These are phyloP conservation scores for Chrysoporthe cubensis DNA, from an alignment of 2,329 filamentous ascomycete species.

Conservation along the genomic window DNA sequence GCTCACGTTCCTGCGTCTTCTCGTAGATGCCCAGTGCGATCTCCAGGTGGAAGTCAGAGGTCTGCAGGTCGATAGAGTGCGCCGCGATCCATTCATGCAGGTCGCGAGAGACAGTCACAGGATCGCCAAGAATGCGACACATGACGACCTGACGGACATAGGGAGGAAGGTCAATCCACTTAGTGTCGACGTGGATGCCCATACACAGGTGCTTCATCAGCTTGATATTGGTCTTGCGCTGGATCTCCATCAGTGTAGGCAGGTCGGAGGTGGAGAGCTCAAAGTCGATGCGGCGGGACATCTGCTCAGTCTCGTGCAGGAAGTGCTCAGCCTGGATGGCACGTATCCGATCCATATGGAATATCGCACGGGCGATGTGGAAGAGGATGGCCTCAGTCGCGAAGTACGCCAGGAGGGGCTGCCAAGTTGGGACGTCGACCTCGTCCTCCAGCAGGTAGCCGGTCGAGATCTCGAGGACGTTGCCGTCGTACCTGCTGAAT, in stretches of 20 bases:
- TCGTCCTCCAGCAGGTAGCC: slow-evolving; percentile 37
- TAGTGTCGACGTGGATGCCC: slow-evolving; percentile 37
- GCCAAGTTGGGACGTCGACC: slow-evolving; percentile 34
- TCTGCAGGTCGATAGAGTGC: slow-evolving; percentile 34
- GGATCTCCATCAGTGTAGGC: slow-evolving; percentile 33
- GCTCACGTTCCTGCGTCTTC: slow-evolving; percentile 30
- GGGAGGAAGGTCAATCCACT: slow-evolving; percentile 39
- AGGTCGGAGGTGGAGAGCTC: slow-evolving; percentile 39
- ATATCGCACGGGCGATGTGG: slow-evolving; percentile 38
- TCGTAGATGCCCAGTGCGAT: slow-evolving; percentile 32
- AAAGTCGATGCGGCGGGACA: slow-evolving; percentile 40
- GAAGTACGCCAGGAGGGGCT: slow-evolving; percentile 32
- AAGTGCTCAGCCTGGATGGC: slow-evolving; percentile 41
- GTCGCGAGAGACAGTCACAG: slow-evolving; percentile 32
- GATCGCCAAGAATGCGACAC: slow-evolving; percentile 36
- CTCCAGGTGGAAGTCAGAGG: slow-evolving; percentile 37
- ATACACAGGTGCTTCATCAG: slow-evolving; percentile 41
- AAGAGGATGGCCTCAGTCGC: slow-evolving; percentile 41
- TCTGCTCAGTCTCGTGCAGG: slow-evolving; percentile 33
- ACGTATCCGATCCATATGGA: slow-evolving; percentile 35
- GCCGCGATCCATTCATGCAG: slow-evolving; percentile 34
- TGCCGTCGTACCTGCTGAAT: slow-evolving; percentile 33
- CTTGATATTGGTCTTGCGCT: slow-evolving; percentile 37
- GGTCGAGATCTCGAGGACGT: slow-evolving; percentile 33
- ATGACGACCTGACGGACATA: slow-evolving; percentile 38